Evolutionary conservation across 371 early-diverging fungal species (phyloP), one percentile per base, ranked within the genome.

Genomic region (Mucor sp.): DNA sequence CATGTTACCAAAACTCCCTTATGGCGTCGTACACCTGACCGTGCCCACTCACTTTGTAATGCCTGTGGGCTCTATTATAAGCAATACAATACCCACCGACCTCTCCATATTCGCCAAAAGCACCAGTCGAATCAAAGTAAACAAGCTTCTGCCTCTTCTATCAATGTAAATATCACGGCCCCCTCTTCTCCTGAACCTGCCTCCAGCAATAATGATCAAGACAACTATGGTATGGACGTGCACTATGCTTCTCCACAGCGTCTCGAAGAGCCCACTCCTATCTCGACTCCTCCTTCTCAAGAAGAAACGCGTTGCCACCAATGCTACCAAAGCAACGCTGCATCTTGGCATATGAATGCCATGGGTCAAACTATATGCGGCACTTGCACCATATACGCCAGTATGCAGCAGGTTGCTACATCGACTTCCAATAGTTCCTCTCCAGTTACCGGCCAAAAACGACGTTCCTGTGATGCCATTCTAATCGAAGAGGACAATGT

Each of bases 41-140:
- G 89, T 39, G 78, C 81, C 47, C 91, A 93, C 65, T 86, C 87
- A n/a, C 82, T 94, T 12, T 94, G 93, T 76, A 94, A 94, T 75
- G 93, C 94, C 2, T 94, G 94, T 72, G 93, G 92, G 23, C 79
- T 92, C n/a, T 94, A 91, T 76, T 90, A 83, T 63, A 92, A 91
- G 76, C 90, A 90, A 64, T 90, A 91, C 71, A 85, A 89, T 19
- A 81, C 79, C 4, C 91, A 92, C 61, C 85, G 92, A 15, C 92
- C 92, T 8, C 72, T 88, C 48, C 79, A 83, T 57, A 81, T 87
- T 15, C 86, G 87, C 30, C 82, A 86, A 69, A 89, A 87, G 76
- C 66, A 67, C 47, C 67, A 61, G 23, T 53, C 67, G 1, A 67
- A 57, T 14, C 61, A 61, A 55, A 67, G 37, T 14, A 60, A 67